phyloP scores from a whole-genome alignment of 2,329 filamentous ascomycete genomes.

The Aspergillus fijiensis region DNA sequence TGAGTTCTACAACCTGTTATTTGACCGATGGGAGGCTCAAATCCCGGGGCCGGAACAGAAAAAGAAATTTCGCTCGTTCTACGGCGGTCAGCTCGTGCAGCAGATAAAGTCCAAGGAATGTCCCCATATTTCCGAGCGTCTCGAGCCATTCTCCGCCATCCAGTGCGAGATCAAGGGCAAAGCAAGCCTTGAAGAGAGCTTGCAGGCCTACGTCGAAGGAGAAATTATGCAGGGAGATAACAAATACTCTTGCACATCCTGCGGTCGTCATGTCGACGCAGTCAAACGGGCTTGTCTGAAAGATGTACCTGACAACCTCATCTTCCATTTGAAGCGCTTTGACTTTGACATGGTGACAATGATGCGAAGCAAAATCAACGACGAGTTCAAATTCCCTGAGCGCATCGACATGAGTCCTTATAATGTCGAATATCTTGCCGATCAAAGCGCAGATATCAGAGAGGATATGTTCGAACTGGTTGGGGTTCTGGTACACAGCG shows the following conservation, averaged over 20 bases:
- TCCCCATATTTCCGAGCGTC: constrained; percentile 83
- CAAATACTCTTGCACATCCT: constrained; percentile 95
- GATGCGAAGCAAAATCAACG: constrained; percentile 89
- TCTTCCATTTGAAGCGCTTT: constrained; percentile 79
- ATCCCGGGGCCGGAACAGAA: constrained; percentile 68
- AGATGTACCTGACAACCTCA: constrained; percentile 87
- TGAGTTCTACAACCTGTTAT: constrained; percentile 92
- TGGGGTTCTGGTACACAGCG: constrained; percentile 90
- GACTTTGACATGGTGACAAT: constrained; percentile 61
- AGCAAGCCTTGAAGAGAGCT: constrained; percentile 74
- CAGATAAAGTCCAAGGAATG: constrained; percentile 96
- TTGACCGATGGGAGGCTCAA: constrained; percentile 86
- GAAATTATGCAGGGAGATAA: constrained; percentile 98
- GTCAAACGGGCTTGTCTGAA: constrained; percentile 92
- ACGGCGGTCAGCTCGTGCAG: constrained; percentile 86
- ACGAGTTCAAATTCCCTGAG: constrained; percentile 83
- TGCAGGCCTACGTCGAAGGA: constrained; percentile 92
- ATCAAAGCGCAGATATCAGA: constrained; percentile 54
- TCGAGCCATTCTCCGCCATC: constrained; percentile 90
- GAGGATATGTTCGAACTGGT: constrained; percentile 88
- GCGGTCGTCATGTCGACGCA: constrained; percentile 84
- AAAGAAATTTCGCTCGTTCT: constrained; percentile 75
- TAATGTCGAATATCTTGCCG: constrained; percentile 78
- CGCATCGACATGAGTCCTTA: constrained; percentile 85
- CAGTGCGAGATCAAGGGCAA: constrained; percentile 97